Percentiles rank a stretch among this genome's conserved stretches.
phyloP scores from a whole-genome alignment of 768 basidiomycete genomes.

The Hericium coralloides region DNA sequence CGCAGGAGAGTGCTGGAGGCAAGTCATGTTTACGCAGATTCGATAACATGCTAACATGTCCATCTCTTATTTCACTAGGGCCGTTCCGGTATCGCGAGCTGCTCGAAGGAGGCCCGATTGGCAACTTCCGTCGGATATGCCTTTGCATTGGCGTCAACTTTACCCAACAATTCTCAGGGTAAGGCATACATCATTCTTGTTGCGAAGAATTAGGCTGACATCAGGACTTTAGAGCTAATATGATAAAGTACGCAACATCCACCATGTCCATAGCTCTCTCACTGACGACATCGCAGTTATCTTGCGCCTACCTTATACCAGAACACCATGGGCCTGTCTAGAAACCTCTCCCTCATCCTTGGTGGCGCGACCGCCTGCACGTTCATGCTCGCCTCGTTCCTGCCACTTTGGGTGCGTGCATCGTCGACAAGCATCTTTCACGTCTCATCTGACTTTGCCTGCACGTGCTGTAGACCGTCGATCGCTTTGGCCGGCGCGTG shows the following conservation, averaged over 20 bases:
- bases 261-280: background rate
- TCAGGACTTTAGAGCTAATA: background rate
- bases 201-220: background rate
- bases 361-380: conserved; percentile 31
- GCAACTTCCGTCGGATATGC: conserved; percentile 30
- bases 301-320: conserved; percentile 30
- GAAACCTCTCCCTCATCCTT: conserved; percentile 30
- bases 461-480: background rate
- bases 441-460: conserved; percentile 1
- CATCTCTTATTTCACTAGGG: background rate
- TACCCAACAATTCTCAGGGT: conserved; percentile 31
- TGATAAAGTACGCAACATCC: background rate
- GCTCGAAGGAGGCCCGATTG: conserved; percentile 27
- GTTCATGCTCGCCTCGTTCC: conserved; percentile 33
- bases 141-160: conserved; percentile 30
- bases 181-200: background rate
- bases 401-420: conserved; percentile 25
- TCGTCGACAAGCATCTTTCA: background rate
- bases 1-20: conserved; percentile 31
- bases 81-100: conserved; percentile 22
- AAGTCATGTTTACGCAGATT: conserved; percentile 12
- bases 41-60: background rate
- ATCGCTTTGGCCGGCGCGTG: conserved; percentile 18
- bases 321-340: conserved; percentile 32
- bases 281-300: background rate